These are phyloP conservation scores for Wallacemonas sp. DNA, from an alignment of 208 protist genomes.

Conservation along the genomic window DNA sequence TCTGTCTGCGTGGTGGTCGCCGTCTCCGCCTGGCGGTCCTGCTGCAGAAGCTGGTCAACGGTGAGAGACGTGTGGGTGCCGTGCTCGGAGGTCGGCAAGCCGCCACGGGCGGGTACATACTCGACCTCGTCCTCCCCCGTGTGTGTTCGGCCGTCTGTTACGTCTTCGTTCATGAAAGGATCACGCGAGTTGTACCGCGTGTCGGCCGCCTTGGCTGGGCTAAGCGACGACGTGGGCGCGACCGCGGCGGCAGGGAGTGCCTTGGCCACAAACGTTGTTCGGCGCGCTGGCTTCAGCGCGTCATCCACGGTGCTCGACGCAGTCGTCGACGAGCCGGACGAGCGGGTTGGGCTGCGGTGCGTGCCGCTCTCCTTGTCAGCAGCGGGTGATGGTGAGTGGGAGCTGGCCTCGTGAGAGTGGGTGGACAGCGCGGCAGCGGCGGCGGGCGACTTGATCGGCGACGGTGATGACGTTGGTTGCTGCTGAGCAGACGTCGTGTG, in stretches of 20 bases:
- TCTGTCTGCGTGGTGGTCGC: conserved; percentile 32
- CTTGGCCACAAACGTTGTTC: background rate
- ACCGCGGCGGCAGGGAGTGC: background rate
- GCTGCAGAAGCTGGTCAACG: conserved; percentile 53
- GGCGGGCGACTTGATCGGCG: conserved; percentile 6
- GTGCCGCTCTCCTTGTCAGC: background rate
- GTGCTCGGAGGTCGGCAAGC: no score
- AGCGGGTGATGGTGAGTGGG: no score
- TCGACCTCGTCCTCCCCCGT: background rate
- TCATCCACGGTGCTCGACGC: background rate
- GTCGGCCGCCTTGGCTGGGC: background rate
- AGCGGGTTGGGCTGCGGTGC: no score
- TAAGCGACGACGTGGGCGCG: background rate
- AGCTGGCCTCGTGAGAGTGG: no score
- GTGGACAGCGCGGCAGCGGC: conserved; percentile 11
- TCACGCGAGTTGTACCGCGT: conserved; percentile 6
- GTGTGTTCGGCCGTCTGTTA: background rate
- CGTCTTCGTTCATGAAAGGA: conserved; percentile 17
- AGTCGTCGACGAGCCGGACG: background rate
- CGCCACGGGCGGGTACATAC: no score
- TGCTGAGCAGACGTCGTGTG: background rate
- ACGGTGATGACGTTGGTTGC: background rate
- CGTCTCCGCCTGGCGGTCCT: conserved; percentile 26
- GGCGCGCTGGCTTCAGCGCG: background rate
- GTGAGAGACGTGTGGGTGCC: conserved; percentile 21